Conservation (phyloP, 225 moss, liverwort and hornwort genomes). For the Sphagnum contortum region DNA sequence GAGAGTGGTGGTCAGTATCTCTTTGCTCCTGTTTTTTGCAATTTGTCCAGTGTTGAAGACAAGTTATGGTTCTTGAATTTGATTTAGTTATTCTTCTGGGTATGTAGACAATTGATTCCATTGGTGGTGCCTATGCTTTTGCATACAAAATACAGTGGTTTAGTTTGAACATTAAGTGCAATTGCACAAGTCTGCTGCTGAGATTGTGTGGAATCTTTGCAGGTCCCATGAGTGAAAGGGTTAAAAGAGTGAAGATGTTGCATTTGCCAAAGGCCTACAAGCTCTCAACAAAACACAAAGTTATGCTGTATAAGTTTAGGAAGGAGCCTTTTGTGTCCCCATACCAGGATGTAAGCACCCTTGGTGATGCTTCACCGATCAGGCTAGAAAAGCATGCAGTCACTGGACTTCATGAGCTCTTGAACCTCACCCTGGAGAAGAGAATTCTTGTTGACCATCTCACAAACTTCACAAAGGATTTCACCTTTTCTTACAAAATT, state of each 20-base stretch:
- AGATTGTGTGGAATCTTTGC: conserved; percentile 1
- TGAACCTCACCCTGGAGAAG: conserved; percentile 33
- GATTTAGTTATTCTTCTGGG: not conserved
- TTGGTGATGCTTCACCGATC: conserved; percentile 17
- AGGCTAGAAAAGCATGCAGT: conserved; percentile 45
- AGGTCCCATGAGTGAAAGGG: conserved; percentile 41
- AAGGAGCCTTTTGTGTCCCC: conserved; percentile 54
- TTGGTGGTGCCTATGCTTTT: not conserved
- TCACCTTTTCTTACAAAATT: conserved; percentile 36
- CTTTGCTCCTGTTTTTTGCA: not conserved
- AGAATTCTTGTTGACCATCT: conserved; percentile 20
- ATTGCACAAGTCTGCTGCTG: not conserved
- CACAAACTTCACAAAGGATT: conserved; percentile 19
- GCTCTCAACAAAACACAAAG: conserved; percentile 40
- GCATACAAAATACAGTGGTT: not conserved
- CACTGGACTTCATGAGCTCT: conserved; percentile 52
- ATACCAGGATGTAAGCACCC: conserved; percentile 23
- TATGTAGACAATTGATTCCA: not conserved
- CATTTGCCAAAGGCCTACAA: conserved; percentile 23
- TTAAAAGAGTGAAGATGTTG: conserved; percentile 20
- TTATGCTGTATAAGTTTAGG: conserved; percentile 35
- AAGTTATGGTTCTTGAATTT: too few species aligned
- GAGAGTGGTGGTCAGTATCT: conserved; percentile 17
- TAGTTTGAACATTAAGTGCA: not conserved
- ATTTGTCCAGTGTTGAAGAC: too few species aligned